Evolutionary conservation across 1,139 yeast genomes (phyloP), one percentile per base, ranked within the genome.

Genomic region (Blastobotrys proliferans): DNA sequence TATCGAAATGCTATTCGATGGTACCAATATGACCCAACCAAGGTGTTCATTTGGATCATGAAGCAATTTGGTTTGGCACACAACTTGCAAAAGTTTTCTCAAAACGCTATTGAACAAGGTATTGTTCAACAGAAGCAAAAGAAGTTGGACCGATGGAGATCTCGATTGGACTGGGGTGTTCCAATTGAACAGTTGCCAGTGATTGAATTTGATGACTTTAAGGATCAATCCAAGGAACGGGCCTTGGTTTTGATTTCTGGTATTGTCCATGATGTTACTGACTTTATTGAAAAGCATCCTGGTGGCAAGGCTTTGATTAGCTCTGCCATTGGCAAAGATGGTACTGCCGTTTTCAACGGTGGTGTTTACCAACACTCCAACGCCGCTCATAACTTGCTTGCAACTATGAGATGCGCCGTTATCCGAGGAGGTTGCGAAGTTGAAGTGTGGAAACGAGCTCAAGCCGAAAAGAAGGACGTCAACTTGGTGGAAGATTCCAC

Each of bases 21-120:
- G 98, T 92, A 85, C 75, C 98, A 94, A 76, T 92, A 83, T 68
- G 98, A 92, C 67, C 98, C 98, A 55, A 92, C 97, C 54, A 92
- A 92, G 76, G 62, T 83, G 49, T 63, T 79, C 50, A 90, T 92
- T 63, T 87, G 79, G 73, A 39, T 67, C 33, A 68, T 78, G 60
- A 83, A 90, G 47, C 77, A 82, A 65, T 55, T 90, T 35, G 98
- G 98, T 25, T 70, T 92, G 46, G 90, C 97, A 35, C 84, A 79
- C 72, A 84, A 88, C 73, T 76, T 92, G 70, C 90, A 92, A 72
- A 86, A 83, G 44, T 92, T 92, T 68, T 84, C 96, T 20, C 94
- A 85, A 67, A 88, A 90, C 62, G 96, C 96, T 44, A 92, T 92
- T 63, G 94, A 90, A 64, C 97, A 92, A 69, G 97, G 97, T 55